These are phyloP conservation scores for Clitoria ternatea DNA, from an alignment of 306 rosid species.

Conservation along the genomic window DNA sequence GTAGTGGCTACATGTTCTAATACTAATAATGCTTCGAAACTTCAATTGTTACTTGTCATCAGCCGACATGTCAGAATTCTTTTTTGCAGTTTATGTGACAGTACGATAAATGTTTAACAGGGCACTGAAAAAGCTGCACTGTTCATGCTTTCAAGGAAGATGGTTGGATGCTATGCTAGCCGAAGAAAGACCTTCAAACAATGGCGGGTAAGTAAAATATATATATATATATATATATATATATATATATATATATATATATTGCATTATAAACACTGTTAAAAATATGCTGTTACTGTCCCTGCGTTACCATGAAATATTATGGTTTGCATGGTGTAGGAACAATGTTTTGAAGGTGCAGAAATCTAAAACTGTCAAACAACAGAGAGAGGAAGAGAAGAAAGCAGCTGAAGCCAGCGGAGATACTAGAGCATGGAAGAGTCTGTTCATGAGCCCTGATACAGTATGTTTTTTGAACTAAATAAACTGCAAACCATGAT, in stretches of 20 bases:
- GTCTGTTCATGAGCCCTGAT: conserved; percentile 86
- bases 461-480: conserved; percentile 53
- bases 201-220: conserved; percentile 50
- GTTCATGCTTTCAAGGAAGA: conserved; percentile 87
- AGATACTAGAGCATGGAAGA: conserved; percentile 91
- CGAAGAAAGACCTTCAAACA: conserved; percentile 46
- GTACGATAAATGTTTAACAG: conserved; percentile 32
- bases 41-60: conserved; percentile 4
- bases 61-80: neutral
- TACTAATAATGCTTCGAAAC: neutral
- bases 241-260: no score
- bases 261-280: neutral
- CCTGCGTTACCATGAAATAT: neutral
- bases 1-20: neutral
- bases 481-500: conserved; percentile 12
- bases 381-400: conserved; percentile 67
- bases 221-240: no score
- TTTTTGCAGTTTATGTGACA: neutral
- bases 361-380: conserved; percentile 56
- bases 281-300: neutral
- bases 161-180: conserved; percentile 88
- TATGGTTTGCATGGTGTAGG: conserved; percentile 41
- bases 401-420: conserved; percentile 88
- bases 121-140: conserved; percentile 70
- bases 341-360: conserved; percentile 43